Conservation (phyloP, 805 yeast species). For the Candida vaughaniae region DNA sequence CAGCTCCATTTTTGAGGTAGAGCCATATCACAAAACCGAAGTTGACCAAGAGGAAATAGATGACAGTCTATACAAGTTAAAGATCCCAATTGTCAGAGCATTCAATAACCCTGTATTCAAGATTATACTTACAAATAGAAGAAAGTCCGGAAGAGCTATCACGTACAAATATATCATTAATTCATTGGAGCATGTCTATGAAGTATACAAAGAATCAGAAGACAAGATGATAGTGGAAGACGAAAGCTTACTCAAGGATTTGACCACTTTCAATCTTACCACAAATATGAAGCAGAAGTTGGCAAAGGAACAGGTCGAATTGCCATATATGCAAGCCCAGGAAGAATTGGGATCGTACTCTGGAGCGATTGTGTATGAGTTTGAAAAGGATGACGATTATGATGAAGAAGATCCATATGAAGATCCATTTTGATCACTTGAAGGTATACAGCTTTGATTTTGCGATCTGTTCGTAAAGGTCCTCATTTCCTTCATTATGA, state of each 20-base stretch:
- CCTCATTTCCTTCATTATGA: slow-evolving; percentile 4
- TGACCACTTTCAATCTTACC: slow-evolving; percentile 85
- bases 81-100: slow-evolving; percentile 45
- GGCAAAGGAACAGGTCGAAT: slow-evolving; percentile 81
- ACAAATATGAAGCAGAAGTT: slow-evolving; percentile 72
- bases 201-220: slow-evolving; percentile 23
- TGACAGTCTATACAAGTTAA: slow-evolving; percentile 33
- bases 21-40: slow-evolving; percentile 35
- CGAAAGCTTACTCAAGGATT: slow-evolving; percentile 57
- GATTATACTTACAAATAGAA: slow-evolving; percentile 59
- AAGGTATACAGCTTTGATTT: slow-evolving; percentile 4
- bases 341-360: slow-evolving; percentile 57
- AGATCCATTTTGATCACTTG: slow-evolving; percentile 69
- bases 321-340: slow-evolving; percentile 93
- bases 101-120: slow-evolving; percentile 49
- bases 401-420: slow-evolving; percentile 98
- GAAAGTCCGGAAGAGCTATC: slow-evolving; percentile 83
- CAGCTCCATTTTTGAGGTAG: slow-evolving; percentile 64
- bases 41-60: slow-evolving; percentile 52
- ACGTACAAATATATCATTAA: slow-evolving; percentile 56
- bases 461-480: slow-evolving; percentile 1
- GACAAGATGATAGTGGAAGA: slow-evolving; percentile 32
- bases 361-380: slow-evolving; percentile 95
- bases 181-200: slow-evolving; percentile 43
- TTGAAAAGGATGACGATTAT: slow-evolving; percentile 94